A percentile compares a stretch with the other conserved stretches of the same genome.
Conservation (phyloP, 306 rosid genomes). For the Citrullus amarus region DNA sequence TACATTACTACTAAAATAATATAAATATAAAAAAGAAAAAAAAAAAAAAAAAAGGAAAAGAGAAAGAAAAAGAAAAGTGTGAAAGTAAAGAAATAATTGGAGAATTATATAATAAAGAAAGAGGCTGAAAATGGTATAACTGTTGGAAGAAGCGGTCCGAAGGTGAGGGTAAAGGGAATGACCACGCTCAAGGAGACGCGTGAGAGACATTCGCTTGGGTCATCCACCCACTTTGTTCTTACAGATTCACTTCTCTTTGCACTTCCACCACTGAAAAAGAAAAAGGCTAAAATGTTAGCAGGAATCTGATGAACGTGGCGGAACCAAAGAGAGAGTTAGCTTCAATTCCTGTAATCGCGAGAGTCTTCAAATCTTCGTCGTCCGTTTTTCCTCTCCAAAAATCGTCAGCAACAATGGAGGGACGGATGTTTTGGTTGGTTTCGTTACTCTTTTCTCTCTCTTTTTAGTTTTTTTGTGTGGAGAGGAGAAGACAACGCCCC, state of each 20-base stretch:
- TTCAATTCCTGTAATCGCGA: neutral
- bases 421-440: slow-evolving; percentile 47
- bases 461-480: slow-evolving; percentile 49
- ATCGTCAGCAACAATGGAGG: slow-evolving; percentile 31
- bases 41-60: too few relatives aligned
- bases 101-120: neutral
- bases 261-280: slow-evolving; percentile 4
- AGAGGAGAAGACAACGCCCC: slow-evolving; percentile 58
- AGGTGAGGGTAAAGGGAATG: neutral
- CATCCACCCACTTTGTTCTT: slow-evolving; percentile 14
- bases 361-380: slow-evolving; percentile 2
- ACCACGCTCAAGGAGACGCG: neutral
- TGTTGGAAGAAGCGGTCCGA: slow-evolving; percentile 8
- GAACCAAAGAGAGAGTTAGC: slow-evolving; percentile 13
- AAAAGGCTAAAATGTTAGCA: slow-evolving; percentile 7
- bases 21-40: too few relatives aligned
- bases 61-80: neutral
- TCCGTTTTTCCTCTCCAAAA: slow-evolving; percentile 15
- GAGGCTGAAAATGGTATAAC: neutral
- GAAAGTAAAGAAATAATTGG: neutral
- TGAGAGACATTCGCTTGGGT: neutral
- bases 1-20: too few relatives aligned
- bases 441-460: slow-evolving; percentile 51
- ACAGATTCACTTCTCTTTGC: neutral
- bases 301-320: slow-evolving; percentile 5